Percentiles rank a stretch among this genome's conserved stretches.
Conservation (phyloP, 495 filamentous ascomycete genomes). For the Penicillium daleae region DNA sequence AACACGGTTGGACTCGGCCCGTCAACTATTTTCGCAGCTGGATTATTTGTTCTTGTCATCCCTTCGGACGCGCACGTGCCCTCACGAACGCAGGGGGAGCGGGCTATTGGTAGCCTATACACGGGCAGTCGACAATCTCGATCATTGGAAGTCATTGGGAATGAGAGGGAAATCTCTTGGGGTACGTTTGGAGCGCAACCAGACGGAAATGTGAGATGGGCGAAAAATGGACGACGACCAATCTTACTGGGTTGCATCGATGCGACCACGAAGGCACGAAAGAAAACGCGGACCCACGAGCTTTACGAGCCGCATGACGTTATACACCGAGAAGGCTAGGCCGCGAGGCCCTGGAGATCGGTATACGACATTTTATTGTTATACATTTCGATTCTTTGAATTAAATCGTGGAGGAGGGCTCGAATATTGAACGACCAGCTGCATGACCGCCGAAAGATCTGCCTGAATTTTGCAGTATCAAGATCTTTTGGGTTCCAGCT, state of each 20-base stretch:
- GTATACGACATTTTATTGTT: constrained; percentile 34
- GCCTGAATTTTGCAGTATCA: background rate
- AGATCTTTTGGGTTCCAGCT: background rate
- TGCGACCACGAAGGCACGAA: constrained; percentile 33
- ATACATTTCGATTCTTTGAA: constrained; percentile 29
- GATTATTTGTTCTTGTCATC: constrained; percentile 2
- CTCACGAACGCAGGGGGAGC: background rate
- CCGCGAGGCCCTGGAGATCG: constrained; percentile 19
- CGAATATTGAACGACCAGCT: background rate
- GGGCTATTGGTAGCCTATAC: background rate
- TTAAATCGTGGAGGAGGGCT: constrained; percentile 22
- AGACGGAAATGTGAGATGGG: background rate
- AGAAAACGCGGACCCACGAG: constrained; percentile 39
- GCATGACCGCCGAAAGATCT: background rate
- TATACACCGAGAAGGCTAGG: constrained; percentile 21
- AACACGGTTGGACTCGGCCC: constrained; percentile 7
- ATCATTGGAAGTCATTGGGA: background rate
- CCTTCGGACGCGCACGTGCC: constrained; percentile 3
- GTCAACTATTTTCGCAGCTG: constrained; percentile 5
- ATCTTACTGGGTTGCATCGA: constrained; percentile 14
- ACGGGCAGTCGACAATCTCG: background rate
- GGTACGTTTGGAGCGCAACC: background rate
- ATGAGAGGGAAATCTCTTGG: background rate
- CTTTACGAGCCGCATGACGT: constrained; percentile 31
- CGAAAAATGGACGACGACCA: background rate